Conservation (phyloP, 345 rosid genomes). For the Arabis alpina region DNA sequence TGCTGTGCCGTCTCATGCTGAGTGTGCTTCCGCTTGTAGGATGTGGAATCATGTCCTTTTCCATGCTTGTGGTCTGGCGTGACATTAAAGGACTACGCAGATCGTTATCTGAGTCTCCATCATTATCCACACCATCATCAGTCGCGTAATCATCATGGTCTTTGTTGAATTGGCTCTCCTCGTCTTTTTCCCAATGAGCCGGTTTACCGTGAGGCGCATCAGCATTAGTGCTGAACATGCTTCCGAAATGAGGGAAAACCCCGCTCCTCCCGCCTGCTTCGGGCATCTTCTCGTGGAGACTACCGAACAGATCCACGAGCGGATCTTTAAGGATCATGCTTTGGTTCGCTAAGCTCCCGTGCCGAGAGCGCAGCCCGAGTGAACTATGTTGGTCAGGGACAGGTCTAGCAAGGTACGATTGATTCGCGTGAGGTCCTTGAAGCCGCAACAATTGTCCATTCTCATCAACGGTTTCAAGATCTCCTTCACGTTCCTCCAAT, state of each 20-base stretch:
- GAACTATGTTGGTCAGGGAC: slow-evolving; percentile 86
- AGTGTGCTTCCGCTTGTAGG: slow-evolving; percentile 63
- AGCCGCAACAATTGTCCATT: slow-evolving; percentile 73
- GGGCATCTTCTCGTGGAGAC: slow-evolving; percentile 89
- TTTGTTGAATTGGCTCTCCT: slow-evolving; percentile 69
- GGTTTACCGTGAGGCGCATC: slow-evolving; percentile 62
- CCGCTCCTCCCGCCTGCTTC: slow-evolving; percentile 84
- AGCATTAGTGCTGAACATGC: slow-evolving; percentile 79
- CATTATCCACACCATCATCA: slow-evolving; percentile 57
- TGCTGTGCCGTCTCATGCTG: slow-evolving; percentile 72
- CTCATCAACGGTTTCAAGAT: slow-evolving; percentile 54
- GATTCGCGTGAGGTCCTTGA: slow-evolving; percentile 80
- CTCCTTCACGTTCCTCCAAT: slow-evolving; percentile 64
- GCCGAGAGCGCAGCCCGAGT: slow-evolving; percentile 68
- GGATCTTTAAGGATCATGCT: slow-evolving; percentile 83
- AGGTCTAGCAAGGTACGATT: slow-evolving; percentile 88
- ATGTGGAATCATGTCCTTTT: slow-evolving; percentile 70
- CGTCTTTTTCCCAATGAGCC: slow-evolving; percentile 67
- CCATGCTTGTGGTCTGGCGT: slow-evolving; percentile 82
- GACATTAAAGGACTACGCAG: slow-evolving; percentile 88
- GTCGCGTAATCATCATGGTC: slow-evolving; percentile 68
- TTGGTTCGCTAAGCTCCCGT: slow-evolving; percentile 79
- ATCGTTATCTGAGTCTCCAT: slow-evolving; percentile 72
- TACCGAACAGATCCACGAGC: slow-evolving; percentile 83
- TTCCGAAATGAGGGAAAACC: slow-evolving; percentile 82